Evolutionary conservation across 1,284 basidiomycete species (phyloP).

Genomic region (Naganishia liquefaciens): DNA sequence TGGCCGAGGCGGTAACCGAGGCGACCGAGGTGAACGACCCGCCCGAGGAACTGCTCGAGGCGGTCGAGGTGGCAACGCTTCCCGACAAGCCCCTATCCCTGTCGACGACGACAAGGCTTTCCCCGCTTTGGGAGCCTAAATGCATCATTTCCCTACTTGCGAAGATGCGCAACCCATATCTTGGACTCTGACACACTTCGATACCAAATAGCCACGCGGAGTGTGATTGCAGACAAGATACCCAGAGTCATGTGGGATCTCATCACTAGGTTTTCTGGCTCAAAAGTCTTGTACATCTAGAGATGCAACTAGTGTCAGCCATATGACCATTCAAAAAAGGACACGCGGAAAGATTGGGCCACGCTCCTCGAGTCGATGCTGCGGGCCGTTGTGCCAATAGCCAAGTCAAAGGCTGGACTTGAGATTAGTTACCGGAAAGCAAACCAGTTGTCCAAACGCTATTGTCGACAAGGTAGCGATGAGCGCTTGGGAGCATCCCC

Average conservation of each 20-base stretch:
- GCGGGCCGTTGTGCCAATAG: too few relatives aligned
- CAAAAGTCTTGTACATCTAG: slow-evolving; percentile 28
- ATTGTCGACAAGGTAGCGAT: too few relatives aligned
- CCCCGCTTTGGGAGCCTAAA: slow-evolving; percentile 65
- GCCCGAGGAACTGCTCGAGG: slow-evolving; percentile 40
- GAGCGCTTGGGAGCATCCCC: too few relatives aligned
- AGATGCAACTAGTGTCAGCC: slow-evolving; percentile 15
- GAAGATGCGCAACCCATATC: background rate
- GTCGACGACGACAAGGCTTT: slow-evolving; percentile 78
- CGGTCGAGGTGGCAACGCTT: slow-evolving; percentile 33
- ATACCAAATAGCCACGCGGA: slow-evolving; percentile 15
- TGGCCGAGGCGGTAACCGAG: slow-evolving; percentile 49
- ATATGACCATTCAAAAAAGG: slow-evolving; percentile 30
- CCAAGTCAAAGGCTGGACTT: too few relatives aligned
- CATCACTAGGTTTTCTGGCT: slow-evolving; percentile 22
- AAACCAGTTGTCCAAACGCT: too few relatives aligned
- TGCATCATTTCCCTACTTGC: slow-evolving; percentile 1
- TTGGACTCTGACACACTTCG: background rate
- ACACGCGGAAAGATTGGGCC: background rate
- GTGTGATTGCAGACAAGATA: slow-evolving; percentile 5
- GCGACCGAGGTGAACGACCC: slow-evolving; percentile 41
- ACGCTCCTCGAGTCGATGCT: background rate
- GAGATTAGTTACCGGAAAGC: too few relatives aligned
- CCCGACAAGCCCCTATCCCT: slow-evolving; percentile 56
- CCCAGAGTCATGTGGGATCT: slow-evolving; percentile 6